Evolutionary conservation across 306 rosid species (phyloP), one percentile per base, ranked within the genome.

Genomic region (Lathyrus sativus): DNA sequence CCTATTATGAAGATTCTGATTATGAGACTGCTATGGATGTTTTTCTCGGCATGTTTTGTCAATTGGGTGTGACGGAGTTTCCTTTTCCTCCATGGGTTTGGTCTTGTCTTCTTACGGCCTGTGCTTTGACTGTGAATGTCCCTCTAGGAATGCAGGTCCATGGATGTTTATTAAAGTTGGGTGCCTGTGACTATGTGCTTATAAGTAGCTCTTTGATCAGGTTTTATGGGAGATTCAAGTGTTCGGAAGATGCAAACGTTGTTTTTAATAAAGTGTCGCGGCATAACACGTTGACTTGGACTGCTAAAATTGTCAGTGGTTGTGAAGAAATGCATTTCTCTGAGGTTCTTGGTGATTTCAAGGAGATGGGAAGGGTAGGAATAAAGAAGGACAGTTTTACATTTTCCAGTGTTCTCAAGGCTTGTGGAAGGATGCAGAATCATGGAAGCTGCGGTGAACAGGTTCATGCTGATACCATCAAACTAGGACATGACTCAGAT

Each of bases 391-490:
- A 83, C 37, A 69, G 63, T 65, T 83, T 74, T 4, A 72, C 86
- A 19, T 70, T 87, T 73, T 83, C 88, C 0, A 83, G 83, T 74
- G 84, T 83, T 65, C 85, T 87, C 22, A 87, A 73, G 71, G 93
- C 93, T 10, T 83, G 86, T 75, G 93, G 83, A 15, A 79, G 76
- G 74, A 85, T 83, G 73, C 38, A 11, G 3, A 77, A 81, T 53
- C 59, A 48, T 37, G 85, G 79, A 38, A 62, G 46, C 3, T 71
- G 71, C 3, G 93, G 90, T 3, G 73, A 75, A 17, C 92, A 87
- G 68, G 83, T 85, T 4, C 89, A 87, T 62, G 88, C 82, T 10
- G 71, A 76, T 72, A 78, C 85, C 26, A 57, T 85, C 24, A 87
- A 87, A 62, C 81, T 85, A 7, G 89, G 88, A 68, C 1, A 80